Percentiles rank a stretch among this genome's conserved stretches.
phyloP scores from a whole-genome alignment of 768 basidiomycete species.

The Crucibulum laeve region DNA sequence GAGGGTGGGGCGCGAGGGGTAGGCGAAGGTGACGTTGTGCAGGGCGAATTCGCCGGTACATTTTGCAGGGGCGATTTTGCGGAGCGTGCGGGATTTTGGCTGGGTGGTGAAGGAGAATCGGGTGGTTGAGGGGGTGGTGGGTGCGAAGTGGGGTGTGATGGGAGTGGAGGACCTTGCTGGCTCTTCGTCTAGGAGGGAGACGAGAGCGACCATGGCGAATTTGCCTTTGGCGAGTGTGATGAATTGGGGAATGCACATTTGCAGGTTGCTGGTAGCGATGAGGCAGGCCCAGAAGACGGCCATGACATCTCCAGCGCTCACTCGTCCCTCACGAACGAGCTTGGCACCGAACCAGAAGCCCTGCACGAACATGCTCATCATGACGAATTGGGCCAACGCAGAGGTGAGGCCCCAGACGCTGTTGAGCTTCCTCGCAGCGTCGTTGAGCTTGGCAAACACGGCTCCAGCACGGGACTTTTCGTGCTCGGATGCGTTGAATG shows the following conservation, averaged over 20 bases:
- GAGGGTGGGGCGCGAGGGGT: slow-evolving; percentile 72
- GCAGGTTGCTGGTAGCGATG: slow-evolving; percentile 83
- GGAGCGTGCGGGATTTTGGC: slow-evolving; percentile 30
- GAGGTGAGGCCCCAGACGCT: slow-evolving; percentile 73
- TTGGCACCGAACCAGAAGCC: slow-evolving; percentile 95
- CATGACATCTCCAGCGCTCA: slow-evolving; percentile 77
- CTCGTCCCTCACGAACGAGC: slow-evolving; percentile 75
- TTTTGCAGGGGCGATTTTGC: slow-evolving; percentile 58
- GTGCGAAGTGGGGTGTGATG: slow-evolving; percentile 21
- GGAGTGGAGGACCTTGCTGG: slow-evolving; percentile 3
- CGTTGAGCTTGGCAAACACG: slow-evolving; percentile 39
- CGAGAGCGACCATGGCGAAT: slow-evolving; percentile 65
- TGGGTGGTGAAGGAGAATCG: slow-evolving; percentile 45
- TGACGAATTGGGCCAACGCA: slow-evolving; percentile 72
- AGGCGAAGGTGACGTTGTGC: slow-evolving; percentile 72
- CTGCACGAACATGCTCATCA: slow-evolving; percentile 92
- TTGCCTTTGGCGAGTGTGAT: slow-evolving; percentile 81
- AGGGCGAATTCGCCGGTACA: slow-evolving; percentile 78
- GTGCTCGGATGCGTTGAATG: slow-evolving; percentile 71
- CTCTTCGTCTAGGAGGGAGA: slow-evolving; percentile 50
- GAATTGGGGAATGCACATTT: slow-evolving; percentile 81
- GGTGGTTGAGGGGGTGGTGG: slow-evolving; percentile 56
- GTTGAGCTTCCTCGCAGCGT: slow-evolving; percentile 49
- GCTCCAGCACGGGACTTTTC: slow-evolving; percentile 40
- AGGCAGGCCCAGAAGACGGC: slow-evolving; percentile 98